These are phyloP conservation scores for Aquilaria yunnanensis DNA, from an alignment of 345 rosid species.

Conservation along the genomic window DNA sequence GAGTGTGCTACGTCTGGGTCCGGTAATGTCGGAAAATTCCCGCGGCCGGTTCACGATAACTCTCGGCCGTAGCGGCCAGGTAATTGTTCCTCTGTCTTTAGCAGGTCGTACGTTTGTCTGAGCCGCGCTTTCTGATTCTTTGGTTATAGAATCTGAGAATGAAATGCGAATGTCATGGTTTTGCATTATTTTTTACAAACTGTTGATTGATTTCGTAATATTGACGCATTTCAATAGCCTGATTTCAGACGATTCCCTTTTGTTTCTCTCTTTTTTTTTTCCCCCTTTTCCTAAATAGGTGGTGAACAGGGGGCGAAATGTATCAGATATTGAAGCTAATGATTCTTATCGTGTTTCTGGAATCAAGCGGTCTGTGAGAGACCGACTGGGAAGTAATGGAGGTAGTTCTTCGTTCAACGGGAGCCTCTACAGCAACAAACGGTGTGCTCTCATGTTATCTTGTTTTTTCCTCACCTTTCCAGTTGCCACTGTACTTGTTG, in stretches of 20 bases:
- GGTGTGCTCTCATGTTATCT: constrained; percentile 31
- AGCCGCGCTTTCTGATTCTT: neutral
- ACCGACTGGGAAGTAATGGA: constrained; percentile 58
- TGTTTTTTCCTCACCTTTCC: constrained; percentile 1
- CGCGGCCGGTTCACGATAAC: constrained; percentile 73
- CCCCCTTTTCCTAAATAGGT: constrained; percentile 37
- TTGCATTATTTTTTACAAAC: neutral
- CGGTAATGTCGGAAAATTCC: constrained; percentile 66
- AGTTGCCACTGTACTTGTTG: too few relatives aligned
- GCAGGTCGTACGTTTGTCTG: neutral
- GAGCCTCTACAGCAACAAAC: constrained; percentile 38
- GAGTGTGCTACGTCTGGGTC: constrained; percentile 28
- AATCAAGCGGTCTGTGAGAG: constrained; percentile 75
- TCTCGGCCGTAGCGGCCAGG: constrained; percentile 86
- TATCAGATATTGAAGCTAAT: constrained; percentile 26
- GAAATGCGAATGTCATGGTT: too few relatives aligned
- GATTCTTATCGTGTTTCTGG: constrained; percentile 41
- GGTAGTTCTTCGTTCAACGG: constrained; percentile 34
- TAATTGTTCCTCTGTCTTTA: constrained; percentile 14
- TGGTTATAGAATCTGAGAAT: neutral
- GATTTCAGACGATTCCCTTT: neutral
- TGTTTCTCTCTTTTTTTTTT: neutral
- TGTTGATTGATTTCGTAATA: constrained; percentile 11
- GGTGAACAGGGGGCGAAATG: constrained; percentile 57
- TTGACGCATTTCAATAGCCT: neutral